A percentile compares a stretch with the other conserved stretches of the same genome.
phyloP scores from a whole-genome alignment of 1,139 yeast species.

The Zygosaccharomyces sapae region DNA sequence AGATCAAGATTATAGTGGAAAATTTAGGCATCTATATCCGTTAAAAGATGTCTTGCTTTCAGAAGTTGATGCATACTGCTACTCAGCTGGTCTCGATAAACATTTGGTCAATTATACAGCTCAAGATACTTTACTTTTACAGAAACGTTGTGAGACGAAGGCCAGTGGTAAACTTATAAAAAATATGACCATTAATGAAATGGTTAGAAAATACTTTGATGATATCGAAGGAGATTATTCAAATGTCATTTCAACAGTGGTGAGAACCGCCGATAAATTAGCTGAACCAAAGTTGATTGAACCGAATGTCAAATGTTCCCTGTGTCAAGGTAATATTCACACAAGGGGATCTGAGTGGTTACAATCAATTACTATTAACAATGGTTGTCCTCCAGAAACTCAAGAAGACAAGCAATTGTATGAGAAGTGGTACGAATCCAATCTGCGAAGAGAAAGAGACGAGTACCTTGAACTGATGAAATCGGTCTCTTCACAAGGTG shows the following conservation, averaged over 20 bases:
- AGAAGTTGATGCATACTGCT: constrained; percentile 55
- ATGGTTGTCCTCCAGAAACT: constrained; percentile 48
- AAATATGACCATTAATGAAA: constrained; percentile 74
- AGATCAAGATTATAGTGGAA: constrained; percentile 33
- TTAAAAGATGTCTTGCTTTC: constrained; percentile 65
- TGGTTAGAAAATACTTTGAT: constrained; percentile 68
- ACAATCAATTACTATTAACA: constrained; percentile 63
- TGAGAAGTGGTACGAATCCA: constrained; percentile 36
- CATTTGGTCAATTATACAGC: constrained; percentile 28
- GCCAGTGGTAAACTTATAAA: constrained; percentile 41
- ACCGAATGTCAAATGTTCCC: constrained; percentile 40
- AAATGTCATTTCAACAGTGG: constrained; percentile 89
- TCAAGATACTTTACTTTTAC: constrained; percentile 22
- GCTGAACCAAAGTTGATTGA: constrained; percentile 44
- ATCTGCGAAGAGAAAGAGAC: constrained; percentile 15
- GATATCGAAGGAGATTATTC: constrained; percentile 79
- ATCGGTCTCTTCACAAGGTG: constrained; percentile 18
- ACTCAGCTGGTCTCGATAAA: constrained; percentile 17
- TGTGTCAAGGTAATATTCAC: constrained; percentile 51
- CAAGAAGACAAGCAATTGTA: constrained; percentile 46
- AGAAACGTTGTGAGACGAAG: constrained; percentile 9
- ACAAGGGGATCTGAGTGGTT: constrained; percentile 68
- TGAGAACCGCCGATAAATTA: constrained; percentile 80
- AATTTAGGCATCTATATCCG: constrained; percentile 56
- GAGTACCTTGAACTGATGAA: constrained; percentile 19